Percentiles rank a stretch among this genome's conserved stretches.
phyloP scores from a whole-genome alignment of 192 early-diverging fungal species.

The Linnemannia hyalina region DNA sequence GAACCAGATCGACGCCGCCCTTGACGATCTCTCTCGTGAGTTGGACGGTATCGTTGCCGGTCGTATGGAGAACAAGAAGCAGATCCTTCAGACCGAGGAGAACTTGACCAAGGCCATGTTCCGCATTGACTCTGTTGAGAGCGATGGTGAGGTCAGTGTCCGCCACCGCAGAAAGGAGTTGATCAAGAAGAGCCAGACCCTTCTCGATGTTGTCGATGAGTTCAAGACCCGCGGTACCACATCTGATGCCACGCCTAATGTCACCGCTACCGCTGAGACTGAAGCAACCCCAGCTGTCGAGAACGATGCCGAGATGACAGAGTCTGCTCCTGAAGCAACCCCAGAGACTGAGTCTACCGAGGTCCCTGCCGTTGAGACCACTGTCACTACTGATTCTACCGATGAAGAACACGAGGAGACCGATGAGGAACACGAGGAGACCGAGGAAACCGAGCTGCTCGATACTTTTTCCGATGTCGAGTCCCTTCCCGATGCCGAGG shows the following conservation, averaged over 20 bases:
- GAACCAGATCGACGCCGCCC: slow-evolving; percentile 33
- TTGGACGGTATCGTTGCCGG: slow-evolving; percentile 28
- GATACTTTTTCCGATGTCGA: slow-evolving; percentile 40
- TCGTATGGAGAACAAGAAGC: slow-evolving; percentile 28
- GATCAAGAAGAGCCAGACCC: slow-evolving; percentile 38
- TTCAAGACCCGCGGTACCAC: slow-evolving; percentile 20
- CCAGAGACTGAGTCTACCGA: background rate
- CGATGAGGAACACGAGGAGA: too few relatives aligned
- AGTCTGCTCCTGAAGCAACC: background rate
- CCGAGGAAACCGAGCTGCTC: too few relatives aligned
- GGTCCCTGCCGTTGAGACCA: background rate
- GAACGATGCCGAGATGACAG: background rate
- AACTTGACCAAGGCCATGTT: slow-evolving; percentile 43
- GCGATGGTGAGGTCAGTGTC: slow-evolving; percentile 30
- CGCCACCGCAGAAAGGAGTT: slow-evolving; percentile 42
- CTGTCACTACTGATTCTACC: background rate
- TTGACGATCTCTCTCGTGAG: slow-evolving; percentile 34
- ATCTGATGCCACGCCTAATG: background rate
- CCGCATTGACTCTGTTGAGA: slow-evolving; percentile 37
- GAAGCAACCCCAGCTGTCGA: background rate
- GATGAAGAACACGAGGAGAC: background rate
- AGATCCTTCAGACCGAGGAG: slow-evolving; percentile 29
- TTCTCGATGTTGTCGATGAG: slow-evolving; percentile 35
- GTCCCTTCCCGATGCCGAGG: slow-evolving; percentile 24
- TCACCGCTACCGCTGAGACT: background rate